Base-by-base conservation (phyloP, 805 yeast species). In the Ogataea neopini region DNA sequence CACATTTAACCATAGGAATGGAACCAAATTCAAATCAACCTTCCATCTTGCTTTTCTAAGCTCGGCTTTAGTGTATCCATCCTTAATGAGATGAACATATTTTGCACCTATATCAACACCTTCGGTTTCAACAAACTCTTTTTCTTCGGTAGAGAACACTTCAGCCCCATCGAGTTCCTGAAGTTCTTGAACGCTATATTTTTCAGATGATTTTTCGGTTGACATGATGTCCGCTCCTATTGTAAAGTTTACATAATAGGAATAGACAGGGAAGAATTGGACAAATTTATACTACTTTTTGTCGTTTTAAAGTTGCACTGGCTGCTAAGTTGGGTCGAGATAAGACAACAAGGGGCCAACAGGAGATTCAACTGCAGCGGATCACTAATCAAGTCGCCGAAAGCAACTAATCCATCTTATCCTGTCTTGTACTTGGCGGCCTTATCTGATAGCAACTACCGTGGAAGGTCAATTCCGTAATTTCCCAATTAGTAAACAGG, bases 1-100 rank as follows among this genome's bases (percentile, higher is more conserved):
- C 61, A 77, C 78, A 37, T 76, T 57, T 19, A 73, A 49, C 54
- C 76, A 73, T 64, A 80, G 67, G 44, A 80, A 56, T 0, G 84
- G 80, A 52, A 77, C 67, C 53, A 81, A 57, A 49, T 69, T 73
- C 32, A 74, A 41, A 58, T 80, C 84, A 19, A 76, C 74, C 56
- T 81, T 81, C 59, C 80, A 58, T 51, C 48, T 48, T 2, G 60
- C 51, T 32, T 40, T 53, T 37, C 47, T 52, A 18, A 56, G 39
- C 28, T 56, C 60, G 14, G 38, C 42, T 15, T 48, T 32, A 23
- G 58, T 67, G 29, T 52, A 52, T 13, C 59, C 60, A 41, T 57
- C 59, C 22, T 46, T 38, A 25, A 55, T 43, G 26, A 55, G 33
- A 22, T 51, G 52, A 6, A 52, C 15, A 22, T 55, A 54, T 30